Evolutionary conservation across 2,329 filamentous ascomycete genomes (phyloP).

Genomic region (Myriangium duriaei): DNA sequence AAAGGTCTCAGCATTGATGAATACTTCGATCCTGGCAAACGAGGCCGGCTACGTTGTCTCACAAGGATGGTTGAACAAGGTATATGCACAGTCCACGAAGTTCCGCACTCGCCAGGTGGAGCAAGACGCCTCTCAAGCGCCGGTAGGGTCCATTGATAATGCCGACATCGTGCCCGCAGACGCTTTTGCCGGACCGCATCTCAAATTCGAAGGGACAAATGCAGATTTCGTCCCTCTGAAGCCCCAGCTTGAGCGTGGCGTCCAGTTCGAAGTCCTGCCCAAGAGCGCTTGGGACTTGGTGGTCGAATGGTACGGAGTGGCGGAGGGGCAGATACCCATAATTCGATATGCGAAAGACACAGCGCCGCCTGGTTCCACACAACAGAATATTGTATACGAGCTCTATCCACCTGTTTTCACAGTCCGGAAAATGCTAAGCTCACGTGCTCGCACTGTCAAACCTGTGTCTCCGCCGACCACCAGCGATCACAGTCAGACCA

Average conservation of each 20-base stretch:
- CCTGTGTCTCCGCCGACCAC: slow-evolving; percentile 9
- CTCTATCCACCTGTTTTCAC: slow-evolving; percentile 74
- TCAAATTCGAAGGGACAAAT: slow-evolving; percentile 15
- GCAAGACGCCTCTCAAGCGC: slow-evolving; percentile 48
- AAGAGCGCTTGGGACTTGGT: slow-evolving; percentile 71
- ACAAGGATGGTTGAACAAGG: slow-evolving; percentile 61
- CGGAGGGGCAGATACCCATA: slow-evolving; percentile 57
- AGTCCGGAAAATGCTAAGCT: slow-evolving; percentile 62
- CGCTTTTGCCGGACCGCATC: slow-evolving; percentile 17
- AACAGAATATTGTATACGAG: slow-evolving; percentile 66
- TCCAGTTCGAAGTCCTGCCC: slow-evolving; percentile 67
- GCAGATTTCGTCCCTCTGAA: slow-evolving; percentile 57
- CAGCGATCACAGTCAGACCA: slow-evolving; percentile 8
- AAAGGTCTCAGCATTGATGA: slow-evolving; percentile 51
- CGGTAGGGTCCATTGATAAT: slow-evolving; percentile 76
- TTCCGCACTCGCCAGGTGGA: slow-evolving; percentile 41
- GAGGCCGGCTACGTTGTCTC: slow-evolving; percentile 69
- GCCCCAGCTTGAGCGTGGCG: slow-evolving; percentile 48
- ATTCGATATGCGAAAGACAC: slow-evolving; percentile 68
- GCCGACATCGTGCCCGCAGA: slow-evolving; percentile 53
- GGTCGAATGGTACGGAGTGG: slow-evolving; percentile 68
- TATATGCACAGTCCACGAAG: slow-evolving; percentile 53
- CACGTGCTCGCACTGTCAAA: slow-evolving; percentile 32
- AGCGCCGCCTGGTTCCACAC: slow-evolving; percentile 40
- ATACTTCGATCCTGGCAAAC: slow-evolving; percentile 51